Conservation (phyloP, 2,329 filamentous ascomycete genomes). For the Aspergillus puulaauensis region DNA sequence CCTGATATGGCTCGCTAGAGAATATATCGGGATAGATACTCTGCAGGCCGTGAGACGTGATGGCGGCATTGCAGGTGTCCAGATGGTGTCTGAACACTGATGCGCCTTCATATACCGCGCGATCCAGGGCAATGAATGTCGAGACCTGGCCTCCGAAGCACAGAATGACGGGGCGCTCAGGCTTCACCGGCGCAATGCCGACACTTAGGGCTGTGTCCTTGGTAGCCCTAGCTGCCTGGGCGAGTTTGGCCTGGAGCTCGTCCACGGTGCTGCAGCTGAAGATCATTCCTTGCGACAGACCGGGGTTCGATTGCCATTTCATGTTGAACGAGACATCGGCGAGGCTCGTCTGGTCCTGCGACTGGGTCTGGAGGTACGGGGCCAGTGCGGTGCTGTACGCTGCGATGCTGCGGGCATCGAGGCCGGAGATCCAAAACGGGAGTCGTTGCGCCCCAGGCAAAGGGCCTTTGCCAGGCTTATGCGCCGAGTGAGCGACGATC, state of each 20-base stretch:
- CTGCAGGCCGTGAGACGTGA: slow-evolving; percentile 24
- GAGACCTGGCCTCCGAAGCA: slow-evolving; percentile 5
- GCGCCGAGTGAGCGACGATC: background rate
- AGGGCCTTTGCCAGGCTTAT: background rate
- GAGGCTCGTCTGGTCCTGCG: background rate
- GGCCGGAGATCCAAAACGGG: background rate
- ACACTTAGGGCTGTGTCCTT: background rate
- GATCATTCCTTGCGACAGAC: background rate
- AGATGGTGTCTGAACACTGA: slow-evolving; percentile 25
- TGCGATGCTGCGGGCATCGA: background rate
- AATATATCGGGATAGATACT: slow-evolving; percentile 36
- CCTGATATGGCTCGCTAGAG: slow-evolving; percentile 19
- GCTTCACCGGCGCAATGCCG: background rate
- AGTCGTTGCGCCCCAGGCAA: background rate
- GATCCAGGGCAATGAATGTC: background rate
- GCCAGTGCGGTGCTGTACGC: background rate
- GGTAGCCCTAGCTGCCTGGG: background rate
- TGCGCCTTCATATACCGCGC: background rate
- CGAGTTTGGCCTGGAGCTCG: background rate
- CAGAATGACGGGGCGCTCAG: background rate
- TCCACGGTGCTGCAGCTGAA: background rate
- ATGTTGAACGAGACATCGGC: background rate
- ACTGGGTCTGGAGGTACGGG: background rate
- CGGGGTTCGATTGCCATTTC: background rate
- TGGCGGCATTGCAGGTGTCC: slow-evolving; percentile 16